Base-by-base conservation (phyloP, 129 eudicot species). In the Tanacetum coccineum region DNA sequence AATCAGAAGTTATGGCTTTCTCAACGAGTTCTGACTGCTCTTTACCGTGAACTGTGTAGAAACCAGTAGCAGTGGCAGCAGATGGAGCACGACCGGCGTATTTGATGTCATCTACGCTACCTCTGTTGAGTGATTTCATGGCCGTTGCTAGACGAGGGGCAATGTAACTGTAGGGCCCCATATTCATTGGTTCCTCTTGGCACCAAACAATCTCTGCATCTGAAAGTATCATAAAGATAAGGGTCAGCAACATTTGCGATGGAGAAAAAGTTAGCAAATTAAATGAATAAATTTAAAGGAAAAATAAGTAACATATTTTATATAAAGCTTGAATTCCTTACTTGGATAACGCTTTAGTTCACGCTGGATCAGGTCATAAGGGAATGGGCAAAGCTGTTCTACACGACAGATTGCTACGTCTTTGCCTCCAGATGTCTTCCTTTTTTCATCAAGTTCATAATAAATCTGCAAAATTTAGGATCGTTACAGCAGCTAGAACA, bases 321-420 rank as follows among this genome's bases (percentile, higher is more conserved):
- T 13, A 58, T 26, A 30, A 0, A 6, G 44, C 64, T 56, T 47
- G 13, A 70, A n/a, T 3, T 73, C 70, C 87, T 46, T 85, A 91
- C 97, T 87, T 62, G 97, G 96, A 85, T 91, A 91, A 70, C 97
- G 82, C 68, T 91, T 91, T 51, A 91, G 80, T 74, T 91, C 97
- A 48, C 97, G 94, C 82, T 87, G 91, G 70, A 85, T 66, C 69
- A 91, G 97, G 67, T 91, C 94, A 49, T 91, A 91, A 13, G 97
- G 97, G 85, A 87, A 91, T 12, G 97, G 97, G 72, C 97, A 83
- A 78, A 91, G 97, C 74, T 91, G 97, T 70, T 91, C 96, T 79
- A 87, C 90, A 49, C 96, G 83, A 78, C 97, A 91, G 48, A 91
- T 85, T 19, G 96, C 97, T 44, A 91, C 63, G 55, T 91, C 96